These are phyloP conservation scores for Hymenoscyphus albidus DNA, from an alignment of 2,329 filamentous ascomycete genomes.

Conservation along the genomic window DNA sequence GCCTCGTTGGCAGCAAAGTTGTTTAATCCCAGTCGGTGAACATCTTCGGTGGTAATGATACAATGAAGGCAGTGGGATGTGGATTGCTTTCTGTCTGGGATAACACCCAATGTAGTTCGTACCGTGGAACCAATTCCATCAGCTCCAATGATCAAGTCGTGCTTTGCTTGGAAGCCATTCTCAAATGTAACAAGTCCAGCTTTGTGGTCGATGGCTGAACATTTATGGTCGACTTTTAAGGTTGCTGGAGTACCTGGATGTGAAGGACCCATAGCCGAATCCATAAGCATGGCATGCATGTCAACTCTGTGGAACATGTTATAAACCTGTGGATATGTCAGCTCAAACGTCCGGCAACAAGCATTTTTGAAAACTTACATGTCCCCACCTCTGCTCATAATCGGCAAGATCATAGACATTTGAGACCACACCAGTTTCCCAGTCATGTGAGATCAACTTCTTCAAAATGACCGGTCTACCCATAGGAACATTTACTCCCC, in stretches of 20 bases:
- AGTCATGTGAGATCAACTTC: slow-evolving; percentile 66
- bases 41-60: slow-evolving; percentile 33
- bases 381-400: slow-evolving; percentile 62
- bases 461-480: slow-evolving; percentile 62
- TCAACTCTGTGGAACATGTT: slow-evolving; percentile 67
- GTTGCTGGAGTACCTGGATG: slow-evolving; percentile 52
- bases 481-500: slow-evolving; percentile 60
- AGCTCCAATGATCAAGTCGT: slow-evolving; percentile 43
- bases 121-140: slow-evolving; percentile 50
- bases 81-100: slow-evolving; percentile 35
- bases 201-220: slow-evolving; percentile 44
- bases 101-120: slow-evolving; percentile 50
- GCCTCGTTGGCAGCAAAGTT: slow-evolving; percentile 27
- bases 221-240: slow-evolving; percentile 49
- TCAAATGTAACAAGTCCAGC: slow-evolving; percentile 42
- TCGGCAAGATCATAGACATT: slow-evolving; percentile 61
- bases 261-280: slow-evolving; percentile 51
- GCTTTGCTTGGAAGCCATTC: slow-evolving; percentile 29
- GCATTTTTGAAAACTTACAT: slow-evolving; percentile 34
- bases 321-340: slow-evolving; percentile 43
- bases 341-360: neutral
- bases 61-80: slow-evolving; percentile 39
- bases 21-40: slow-evolving; percentile 23
- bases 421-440: slow-evolving; percentile 63
- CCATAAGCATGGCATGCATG: slow-evolving; percentile 65